Evolutionary conservation across 164 flowering plant species (phyloP), one percentile per base, ranked within the genome.

Genomic region (Kingdonia uniflora): DNA sequence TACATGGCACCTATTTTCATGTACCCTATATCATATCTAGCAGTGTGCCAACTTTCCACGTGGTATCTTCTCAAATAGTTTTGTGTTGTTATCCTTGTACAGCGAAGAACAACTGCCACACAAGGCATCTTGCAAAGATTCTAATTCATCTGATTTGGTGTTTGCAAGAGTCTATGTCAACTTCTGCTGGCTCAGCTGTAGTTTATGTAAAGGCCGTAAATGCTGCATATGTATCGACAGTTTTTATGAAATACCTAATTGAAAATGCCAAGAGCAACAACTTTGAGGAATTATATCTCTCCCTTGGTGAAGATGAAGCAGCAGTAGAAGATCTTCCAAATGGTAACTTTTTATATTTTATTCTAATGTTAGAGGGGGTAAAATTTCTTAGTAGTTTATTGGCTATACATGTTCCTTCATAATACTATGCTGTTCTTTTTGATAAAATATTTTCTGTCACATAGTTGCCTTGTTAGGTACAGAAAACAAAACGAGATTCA

Each of bases 81-180:
- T 51, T 23, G 7, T 42, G 23, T 19, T 58, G 19, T 60, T 39
- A 33, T 67, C 26, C 51, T 40, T 68, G 20, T 76, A 77, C 89
- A 92, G 96, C 69, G 14, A 76, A 71, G 66, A 92, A 82, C 73
- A 92, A 84, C 54, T 65, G 67, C 55, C 48, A 54, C 56, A 84
- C 99, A 20, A 82, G 91, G 75, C 99, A 92, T 69, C 94, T 92
- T 58, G 80, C 86, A 16, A 92, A 88, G 75, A 65, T 86, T 56
- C 72, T 92, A 74, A 78, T 88, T 60, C 94, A 88, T 72, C 67
- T 92, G 21, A 69, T 78, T 37, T 67, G 72, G 73, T 86, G 95
- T 60, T 72, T 92, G 76, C 89, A 85, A 77, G 98, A 92, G 59
- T 76, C 65, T 51, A 52, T 71, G 60, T 66, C 87, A 42, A 56